These are phyloP conservation scores for Secale cereale DNA, from an alignment of 176 grass and related monocot species.

Conservation along the genomic window DNA sequence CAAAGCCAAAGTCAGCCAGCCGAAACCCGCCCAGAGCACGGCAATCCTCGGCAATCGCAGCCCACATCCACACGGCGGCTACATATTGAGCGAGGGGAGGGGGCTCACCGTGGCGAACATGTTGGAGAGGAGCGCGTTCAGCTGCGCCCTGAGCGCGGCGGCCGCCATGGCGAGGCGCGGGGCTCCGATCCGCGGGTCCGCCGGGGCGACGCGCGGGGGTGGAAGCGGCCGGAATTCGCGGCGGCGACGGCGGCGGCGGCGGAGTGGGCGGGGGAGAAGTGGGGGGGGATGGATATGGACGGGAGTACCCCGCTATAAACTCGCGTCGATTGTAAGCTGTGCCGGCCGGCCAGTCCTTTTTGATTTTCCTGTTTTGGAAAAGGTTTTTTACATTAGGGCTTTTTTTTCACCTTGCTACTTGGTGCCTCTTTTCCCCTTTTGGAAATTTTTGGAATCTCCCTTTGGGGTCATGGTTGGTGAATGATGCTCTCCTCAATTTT, in stretches of 20 bases:
- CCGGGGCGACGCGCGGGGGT: no score
- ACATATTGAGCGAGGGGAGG: not conserved
- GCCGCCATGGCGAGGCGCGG: conserved; percentile 38
- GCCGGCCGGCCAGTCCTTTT: not conserved
- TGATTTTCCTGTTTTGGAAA: not conserved
- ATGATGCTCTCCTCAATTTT: no score
- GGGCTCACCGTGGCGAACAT: conserved; percentile 51
- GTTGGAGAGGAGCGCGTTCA: conserved; percentile 39
- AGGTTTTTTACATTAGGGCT: not conserved
- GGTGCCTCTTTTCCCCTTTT: not conserved
- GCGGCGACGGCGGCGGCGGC: not conserved
- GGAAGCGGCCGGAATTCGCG: not conserved
- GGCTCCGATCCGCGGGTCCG: not conserved
- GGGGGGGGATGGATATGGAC: not conserved
- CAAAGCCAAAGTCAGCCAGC: not conserved
- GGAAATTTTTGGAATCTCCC: not conserved
- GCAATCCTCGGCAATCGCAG: not conserved
- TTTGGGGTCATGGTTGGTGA: not conserved
- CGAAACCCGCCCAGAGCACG: not conserved
- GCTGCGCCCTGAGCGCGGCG: conserved; percentile 50
- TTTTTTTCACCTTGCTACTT: not conserved
- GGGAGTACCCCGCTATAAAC: not conserved
- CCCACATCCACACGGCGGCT: no score
- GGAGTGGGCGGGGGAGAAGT: not conserved
- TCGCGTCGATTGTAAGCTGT: not conserved